A percentile compares a stretch with the other conserved stretches of the same genome.
Evolutionary conservation across 179 eudicot species (phyloP).

Genomic region (Silene vulgaris): DNA sequence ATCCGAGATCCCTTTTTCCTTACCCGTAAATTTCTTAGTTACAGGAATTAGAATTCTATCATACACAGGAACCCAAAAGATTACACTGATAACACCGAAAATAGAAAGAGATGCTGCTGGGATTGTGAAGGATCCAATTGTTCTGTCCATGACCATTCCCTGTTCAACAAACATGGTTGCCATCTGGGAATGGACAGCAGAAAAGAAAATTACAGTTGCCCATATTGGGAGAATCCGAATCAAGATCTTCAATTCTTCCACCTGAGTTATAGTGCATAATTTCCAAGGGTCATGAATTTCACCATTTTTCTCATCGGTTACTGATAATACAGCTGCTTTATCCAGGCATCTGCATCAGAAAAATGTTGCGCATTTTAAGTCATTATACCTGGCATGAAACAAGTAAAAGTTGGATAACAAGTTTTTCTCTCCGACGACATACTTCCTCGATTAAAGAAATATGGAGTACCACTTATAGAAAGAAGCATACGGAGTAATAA

Average conservation of each 20-base stretch:
- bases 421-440: background rate
- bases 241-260: constrained; percentile 44
- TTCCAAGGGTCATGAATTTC: constrained; percentile 30
- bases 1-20: constrained; percentile 29
- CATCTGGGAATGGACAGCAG: constrained; percentile 42
- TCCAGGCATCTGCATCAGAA: constrained; percentile 37
- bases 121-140: constrained; percentile 30
- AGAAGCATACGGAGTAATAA: background rate
- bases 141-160: constrained; percentile 44
- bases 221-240: constrained; percentile 40
- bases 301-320: constrained; percentile 18
- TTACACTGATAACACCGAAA: constrained; percentile 27
- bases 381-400: background rate
- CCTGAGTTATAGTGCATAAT: constrained; percentile 44
- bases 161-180: constrained; percentile 41
- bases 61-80: constrained; percentile 33
- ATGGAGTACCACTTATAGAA: background rate
- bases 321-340: constrained; percentile 40
- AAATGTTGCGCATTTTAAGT: background rate
- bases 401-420: background rate
- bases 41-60: constrained; percentile 29
- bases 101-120: constrained; percentile 35
- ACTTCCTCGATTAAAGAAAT: background rate
- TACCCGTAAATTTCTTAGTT: constrained; percentile 29
- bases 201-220: constrained; percentile 42